A percentile compares a stretch with the other conserved stretches of the same genome.
Evolutionary conservation across 2,329 filamentous ascomycete species (phyloP).

Genomic region (Clonostachys chloroleuca): DNA sequence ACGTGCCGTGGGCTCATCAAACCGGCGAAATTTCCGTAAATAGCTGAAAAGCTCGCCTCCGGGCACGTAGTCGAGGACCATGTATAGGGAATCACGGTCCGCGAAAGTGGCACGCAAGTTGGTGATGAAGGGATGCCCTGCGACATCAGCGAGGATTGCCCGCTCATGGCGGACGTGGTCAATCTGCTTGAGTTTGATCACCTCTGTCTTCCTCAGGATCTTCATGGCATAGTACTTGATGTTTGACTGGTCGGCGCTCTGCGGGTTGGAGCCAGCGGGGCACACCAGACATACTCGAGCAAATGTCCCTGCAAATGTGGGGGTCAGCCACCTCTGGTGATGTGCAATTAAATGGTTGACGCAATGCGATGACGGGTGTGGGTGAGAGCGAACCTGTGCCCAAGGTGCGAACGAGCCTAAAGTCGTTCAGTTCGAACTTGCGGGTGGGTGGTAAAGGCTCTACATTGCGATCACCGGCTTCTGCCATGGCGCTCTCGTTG

Average conservation of each 20-base stretch:
- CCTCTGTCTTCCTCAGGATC: constrained; percentile 68
- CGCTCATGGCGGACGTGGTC: constrained; percentile 85
- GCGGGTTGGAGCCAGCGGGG: constrained; percentile 45
- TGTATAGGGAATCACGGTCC: constrained; percentile 73
- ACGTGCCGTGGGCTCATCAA: constrained; percentile 72
- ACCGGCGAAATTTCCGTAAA: constrained; percentile 70
- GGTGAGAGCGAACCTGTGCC: constrained; percentile 57
- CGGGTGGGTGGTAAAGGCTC: constrained; percentile 15
- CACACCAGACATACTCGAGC: constrained; percentile 77
- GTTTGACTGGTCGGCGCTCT: constrained; percentile 15
- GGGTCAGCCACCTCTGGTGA: neutral
- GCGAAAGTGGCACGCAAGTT: constrained; percentile 75
- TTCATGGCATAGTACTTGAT: constrained; percentile 71
- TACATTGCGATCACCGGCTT: no score
- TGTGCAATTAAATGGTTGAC: neutral
- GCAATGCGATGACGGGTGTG: neutral
- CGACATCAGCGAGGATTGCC: constrained; percentile 70
- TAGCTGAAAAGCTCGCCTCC: constrained; percentile 85
- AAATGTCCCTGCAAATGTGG: constrained; percentile 59
- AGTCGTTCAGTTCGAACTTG: constrained; percentile 45
- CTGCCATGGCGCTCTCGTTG: no score
- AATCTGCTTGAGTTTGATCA: constrained; percentile 80
- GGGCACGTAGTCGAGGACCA: constrained; percentile 79
- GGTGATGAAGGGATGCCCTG: constrained; percentile 81
- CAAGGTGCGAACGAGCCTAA: constrained; percentile 69